phyloP scores from a whole-genome alignment of 306 rosid genomes.

The Acacia crassicarpa region DNA sequence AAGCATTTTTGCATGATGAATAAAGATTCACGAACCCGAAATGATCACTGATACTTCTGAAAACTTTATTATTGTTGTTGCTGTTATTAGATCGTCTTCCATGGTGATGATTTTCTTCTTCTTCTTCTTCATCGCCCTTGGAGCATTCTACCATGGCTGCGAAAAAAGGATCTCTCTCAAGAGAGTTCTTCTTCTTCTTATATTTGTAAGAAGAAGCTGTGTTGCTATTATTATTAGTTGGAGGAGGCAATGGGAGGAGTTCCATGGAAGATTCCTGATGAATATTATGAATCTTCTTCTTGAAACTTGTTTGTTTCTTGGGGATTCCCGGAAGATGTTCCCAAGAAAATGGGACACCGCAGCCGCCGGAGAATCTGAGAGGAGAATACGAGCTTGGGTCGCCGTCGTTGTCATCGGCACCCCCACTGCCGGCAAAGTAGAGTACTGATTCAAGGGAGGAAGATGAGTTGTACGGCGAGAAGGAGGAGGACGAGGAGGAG shows the following conservation, averaged over 20 bases:
- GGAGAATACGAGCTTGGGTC: conserved; percentile 20
- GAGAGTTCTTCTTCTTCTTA: conserved; percentile 21
- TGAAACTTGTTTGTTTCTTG: conserved; percentile 36
- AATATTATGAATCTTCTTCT: background rate
- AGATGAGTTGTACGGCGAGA: conserved; percentile 21
- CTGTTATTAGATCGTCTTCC: background rate
- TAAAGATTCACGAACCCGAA: conserved; percentile 49
- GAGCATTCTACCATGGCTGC: conserved; percentile 69
- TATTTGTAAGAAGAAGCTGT: conserved; percentile 19
- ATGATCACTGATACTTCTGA: conserved; percentile 58
- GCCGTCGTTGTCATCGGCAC: background rate
- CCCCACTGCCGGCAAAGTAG: background rate
- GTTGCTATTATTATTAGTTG: conserved; percentile 5
- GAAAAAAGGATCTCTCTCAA: conserved; percentile 55
- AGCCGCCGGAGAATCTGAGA: conserved; percentile 40
- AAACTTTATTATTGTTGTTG: conserved; percentile 32
- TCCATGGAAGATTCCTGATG: conserved; percentile 37
- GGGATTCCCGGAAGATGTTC: conserved; percentile 69
- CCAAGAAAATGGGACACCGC: conserved; percentile 66
- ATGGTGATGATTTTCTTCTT: no score
- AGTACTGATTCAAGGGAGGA: conserved; percentile 37
- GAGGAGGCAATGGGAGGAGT: conserved; percentile 53
- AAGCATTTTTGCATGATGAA: conserved; percentile 54
- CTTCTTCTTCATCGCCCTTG: conserved; percentile 32
- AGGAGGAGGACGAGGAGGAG: conserved; percentile 41